Evolutionary conservation across 805 yeast species (phyloP), one percentile per base, ranked within the genome.

Genomic region (Cyberlindnera meyerae): DNA sequence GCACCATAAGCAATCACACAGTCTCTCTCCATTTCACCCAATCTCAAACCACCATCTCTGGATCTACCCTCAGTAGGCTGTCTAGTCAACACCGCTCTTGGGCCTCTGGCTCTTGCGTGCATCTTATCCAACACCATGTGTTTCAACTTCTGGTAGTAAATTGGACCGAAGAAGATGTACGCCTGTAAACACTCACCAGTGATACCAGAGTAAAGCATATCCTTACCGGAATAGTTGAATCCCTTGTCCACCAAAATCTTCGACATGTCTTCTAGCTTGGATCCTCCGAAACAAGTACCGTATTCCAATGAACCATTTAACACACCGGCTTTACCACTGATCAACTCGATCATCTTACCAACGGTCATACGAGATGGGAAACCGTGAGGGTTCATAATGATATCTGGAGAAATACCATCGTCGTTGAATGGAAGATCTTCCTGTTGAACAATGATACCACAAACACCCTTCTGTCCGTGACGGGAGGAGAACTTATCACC

Each of bases 281-380:
- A 85, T 22, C 98, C 98, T 31, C 98, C 98, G 58, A 93, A 93
- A 66, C 97, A 93, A 1, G 98, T 93, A 54, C 98, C 98, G 52
- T 93, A 93, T 60, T 93, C 95, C 42, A 93, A 67, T 2, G 84
- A 57, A 4, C 98, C 98, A 51, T 86, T 83, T 50, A 93, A 64
- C 27, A 93, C 97, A 60, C 98, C 98, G 0, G 97, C 98, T 58
- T 93, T 93, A 50, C 98, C 98, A 22, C 96, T 83, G 17, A 93
- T 83, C 44, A 90, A 71, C 62, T 93, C 98, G 48, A 93, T 78
- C 97, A 93, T 90, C 63, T 93, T 93, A 42, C 98, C 98, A 14
- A 93, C 97, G 27, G 98, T 93, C 98, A 93, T 93, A 75, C 98
- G 95, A 24, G 97, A 90, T 45, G 98, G 98, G 81, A 90, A 93